These are phyloP conservation scores for Candida odintsovae DNA, from an alignment of 805 yeast species.

Conservation along the genomic window DNA sequence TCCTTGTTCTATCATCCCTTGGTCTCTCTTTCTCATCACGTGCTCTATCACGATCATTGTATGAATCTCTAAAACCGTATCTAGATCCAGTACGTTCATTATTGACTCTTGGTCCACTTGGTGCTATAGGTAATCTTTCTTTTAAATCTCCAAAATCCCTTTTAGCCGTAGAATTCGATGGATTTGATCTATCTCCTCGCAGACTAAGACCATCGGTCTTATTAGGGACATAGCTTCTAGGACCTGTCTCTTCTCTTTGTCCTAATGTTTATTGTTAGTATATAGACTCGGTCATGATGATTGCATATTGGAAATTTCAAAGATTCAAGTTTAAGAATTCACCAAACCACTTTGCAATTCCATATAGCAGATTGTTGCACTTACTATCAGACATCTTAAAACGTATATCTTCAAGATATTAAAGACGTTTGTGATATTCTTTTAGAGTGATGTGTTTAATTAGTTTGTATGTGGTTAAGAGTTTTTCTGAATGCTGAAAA, in stretches of 20 bases:
- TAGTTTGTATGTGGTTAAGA: no score
- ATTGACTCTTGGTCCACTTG: background rate
- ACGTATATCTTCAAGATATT: background rate
- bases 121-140: background rate
- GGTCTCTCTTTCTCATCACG: background rate
- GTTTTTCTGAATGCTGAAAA: background rate
- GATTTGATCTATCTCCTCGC: background rate
- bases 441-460: background rate
- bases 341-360: no score
- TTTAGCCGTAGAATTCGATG: background rate
- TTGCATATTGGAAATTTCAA: background rate
- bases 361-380: no score
- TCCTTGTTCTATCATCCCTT: background rate
- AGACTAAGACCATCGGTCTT: background rate
- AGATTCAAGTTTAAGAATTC: no score
- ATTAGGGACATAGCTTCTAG: background rate
- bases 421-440: background rate
- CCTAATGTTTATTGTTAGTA: background rate
- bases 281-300: no score
- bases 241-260: background rate
- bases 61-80: background rate
- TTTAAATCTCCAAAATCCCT: background rate
- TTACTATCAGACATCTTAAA: background rate
- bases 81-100: background rate
- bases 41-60: background rate